These are phyloP conservation scores for Priceomyces melissophilus DNA, from an alignment of 805 yeast species.

Conservation along the genomic window DNA sequence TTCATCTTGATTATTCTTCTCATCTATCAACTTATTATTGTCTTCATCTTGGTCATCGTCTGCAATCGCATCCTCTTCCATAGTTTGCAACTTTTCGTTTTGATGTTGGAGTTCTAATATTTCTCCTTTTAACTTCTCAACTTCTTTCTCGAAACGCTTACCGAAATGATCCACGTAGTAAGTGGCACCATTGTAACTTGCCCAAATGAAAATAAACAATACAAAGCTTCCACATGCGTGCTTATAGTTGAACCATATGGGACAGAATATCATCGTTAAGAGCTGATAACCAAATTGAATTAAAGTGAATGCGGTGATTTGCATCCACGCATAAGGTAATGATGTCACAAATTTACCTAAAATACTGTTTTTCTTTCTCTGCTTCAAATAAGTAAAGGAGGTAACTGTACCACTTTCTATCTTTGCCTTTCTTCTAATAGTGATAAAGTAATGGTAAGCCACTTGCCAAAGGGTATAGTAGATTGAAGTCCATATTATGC, in stretches of 20 bases:
- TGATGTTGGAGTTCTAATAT: constrained; percentile 57
- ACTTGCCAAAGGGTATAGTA: constrained; percentile 90
- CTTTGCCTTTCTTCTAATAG: constrained; percentile 72
- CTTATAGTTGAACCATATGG: constrained; percentile 78
- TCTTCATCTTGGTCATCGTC: background rate
- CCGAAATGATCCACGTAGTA: constrained; percentile 92
- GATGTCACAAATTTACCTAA: constrained; percentile 77
- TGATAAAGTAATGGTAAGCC: constrained; percentile 86
- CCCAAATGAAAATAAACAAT: constrained; percentile 67
- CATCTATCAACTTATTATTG: too few species aligned
- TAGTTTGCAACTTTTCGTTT: constrained; percentile 12
- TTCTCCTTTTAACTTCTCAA: constrained; percentile 64
- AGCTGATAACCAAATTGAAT: constrained; percentile 87
- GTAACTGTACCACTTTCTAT: constrained; percentile 85
- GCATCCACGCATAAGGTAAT: constrained; percentile 76
- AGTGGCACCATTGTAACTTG: constrained; percentile 92
- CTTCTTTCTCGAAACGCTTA: constrained; percentile 82
- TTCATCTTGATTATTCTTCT: too few species aligned
- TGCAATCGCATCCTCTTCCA: background rate
- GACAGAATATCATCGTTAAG: constrained; percentile 82
- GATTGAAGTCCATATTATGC: constrained; percentile 74
- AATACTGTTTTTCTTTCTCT: constrained; percentile 58
- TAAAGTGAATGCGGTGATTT: constrained; percentile 80
- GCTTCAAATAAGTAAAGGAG: constrained; percentile 79
- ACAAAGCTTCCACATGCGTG: constrained; percentile 66